A percentile compares a stretch with the other conserved stretches of the same genome.
Evolutionary conservation across 192 early-diverging fungal genomes (phyloP).

Genomic region (Jimgerdemannia flammicorona): DNA sequence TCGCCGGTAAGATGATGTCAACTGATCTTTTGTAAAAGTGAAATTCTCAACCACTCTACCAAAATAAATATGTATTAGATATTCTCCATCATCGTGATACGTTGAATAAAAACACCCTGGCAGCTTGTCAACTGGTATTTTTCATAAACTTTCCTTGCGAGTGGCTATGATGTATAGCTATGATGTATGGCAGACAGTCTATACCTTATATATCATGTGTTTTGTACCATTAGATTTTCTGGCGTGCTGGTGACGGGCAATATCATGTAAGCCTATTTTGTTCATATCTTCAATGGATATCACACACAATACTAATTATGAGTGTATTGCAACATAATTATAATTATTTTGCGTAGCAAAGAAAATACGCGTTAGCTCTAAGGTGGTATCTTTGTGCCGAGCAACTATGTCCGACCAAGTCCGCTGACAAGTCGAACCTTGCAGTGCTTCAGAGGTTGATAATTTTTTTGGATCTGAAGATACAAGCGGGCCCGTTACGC

Average conservation of each 20-base stretch:
- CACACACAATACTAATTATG: too few species aligned
- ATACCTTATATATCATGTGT: too few species aligned
- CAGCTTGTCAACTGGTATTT: neutral
- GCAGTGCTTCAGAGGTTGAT: neutral
- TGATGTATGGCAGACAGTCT: too few species aligned
- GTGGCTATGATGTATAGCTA: too few species aligned
- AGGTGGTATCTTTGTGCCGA: neutral
- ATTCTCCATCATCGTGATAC: neutral
- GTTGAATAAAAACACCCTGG: neutral
- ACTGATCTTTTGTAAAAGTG: too few species aligned
- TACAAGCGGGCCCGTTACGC: neutral
- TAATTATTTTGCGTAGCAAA: neutral
- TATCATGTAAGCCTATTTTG: neutral
- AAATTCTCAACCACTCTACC: too few species aligned
- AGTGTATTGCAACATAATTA: too few species aligned
- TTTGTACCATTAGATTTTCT: neutral
- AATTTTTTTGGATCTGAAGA: neutral
- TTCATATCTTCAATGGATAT: too few species aligned
- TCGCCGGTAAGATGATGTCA: neutral
- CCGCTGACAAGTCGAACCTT: neutral
- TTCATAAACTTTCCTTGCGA: too few species aligned
- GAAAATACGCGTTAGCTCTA: neutral
- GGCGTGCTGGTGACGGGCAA: neutral
- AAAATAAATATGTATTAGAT: neutral
- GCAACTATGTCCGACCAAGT: neutral